Conservation (phyloP, 805 yeast species). For the Metschnikowia dekortorum region DNA sequence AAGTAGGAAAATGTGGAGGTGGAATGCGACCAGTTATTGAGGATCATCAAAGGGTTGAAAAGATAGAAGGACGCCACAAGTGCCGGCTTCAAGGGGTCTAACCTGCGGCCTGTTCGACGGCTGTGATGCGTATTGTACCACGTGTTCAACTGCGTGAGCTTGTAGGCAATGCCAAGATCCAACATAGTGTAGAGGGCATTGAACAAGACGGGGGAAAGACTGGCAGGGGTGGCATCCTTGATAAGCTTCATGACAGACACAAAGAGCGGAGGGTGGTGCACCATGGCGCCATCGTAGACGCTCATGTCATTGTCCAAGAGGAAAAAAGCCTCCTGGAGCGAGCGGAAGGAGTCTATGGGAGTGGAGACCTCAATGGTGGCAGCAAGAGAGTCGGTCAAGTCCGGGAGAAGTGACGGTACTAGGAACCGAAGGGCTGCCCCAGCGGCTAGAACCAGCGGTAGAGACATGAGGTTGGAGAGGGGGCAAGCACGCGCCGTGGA, state of each 20-base stretch:
- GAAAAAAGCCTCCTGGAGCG: constrained; percentile 33
- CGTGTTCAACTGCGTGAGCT: constrained; percentile 47
- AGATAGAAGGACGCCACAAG: constrained; percentile 61
- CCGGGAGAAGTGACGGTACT: constrained; percentile 34
- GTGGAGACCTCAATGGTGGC: constrained; percentile 51
- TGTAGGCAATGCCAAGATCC: constrained; percentile 56
- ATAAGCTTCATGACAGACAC: constrained; percentile 44
- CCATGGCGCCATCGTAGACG: constrained; percentile 80
- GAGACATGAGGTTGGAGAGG: constrained; percentile 10
- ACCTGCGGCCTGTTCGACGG: constrained; percentile 13
- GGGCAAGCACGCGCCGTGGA: background rate
- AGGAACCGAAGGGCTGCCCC: constrained; percentile 27
- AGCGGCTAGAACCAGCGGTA: constrained; percentile 13
- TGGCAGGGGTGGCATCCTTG: constrained; percentile 19
- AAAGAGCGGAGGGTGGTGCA: constrained; percentile 79
- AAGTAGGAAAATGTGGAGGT: constrained; percentile 59
- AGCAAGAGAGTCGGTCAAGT: constrained; percentile 23
- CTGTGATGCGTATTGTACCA: constrained; percentile 31
- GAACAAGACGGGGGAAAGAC: constrained; percentile 17
- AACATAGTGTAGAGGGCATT: constrained; percentile 50
- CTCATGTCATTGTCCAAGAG: constrained; percentile 47
- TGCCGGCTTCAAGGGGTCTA: constrained; percentile 33
- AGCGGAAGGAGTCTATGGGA: constrained; percentile 64
- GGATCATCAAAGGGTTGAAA: constrained; percentile 74
- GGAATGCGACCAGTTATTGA: constrained; percentile 66